phyloP scores from a whole-genome alignment of 768 basidiomycete genomes.

The Mycena vitilis region DNA sequence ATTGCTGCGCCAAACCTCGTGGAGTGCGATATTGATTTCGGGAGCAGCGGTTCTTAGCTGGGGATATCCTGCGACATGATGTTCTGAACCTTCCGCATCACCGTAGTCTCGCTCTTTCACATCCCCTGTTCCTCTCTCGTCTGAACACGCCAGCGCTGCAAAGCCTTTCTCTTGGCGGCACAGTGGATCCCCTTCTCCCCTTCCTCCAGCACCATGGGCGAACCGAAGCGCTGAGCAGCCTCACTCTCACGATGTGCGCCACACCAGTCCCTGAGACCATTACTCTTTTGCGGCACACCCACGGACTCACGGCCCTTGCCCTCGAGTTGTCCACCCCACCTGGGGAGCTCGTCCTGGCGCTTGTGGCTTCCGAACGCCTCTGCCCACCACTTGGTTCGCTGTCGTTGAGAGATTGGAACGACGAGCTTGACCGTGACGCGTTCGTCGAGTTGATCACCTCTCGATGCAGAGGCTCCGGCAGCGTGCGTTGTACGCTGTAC shows the following conservation, averaged over 20 bases:
- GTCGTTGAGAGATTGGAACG: background rate
- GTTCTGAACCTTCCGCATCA: background rate
- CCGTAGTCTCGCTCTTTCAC: background rate
- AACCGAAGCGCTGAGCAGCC: background rate
- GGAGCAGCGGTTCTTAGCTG: background rate
- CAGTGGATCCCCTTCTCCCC: background rate
- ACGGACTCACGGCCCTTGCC: background rate
- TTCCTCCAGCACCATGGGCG: background rate
- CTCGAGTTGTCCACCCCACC: background rate
- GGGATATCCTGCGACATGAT: background rate
- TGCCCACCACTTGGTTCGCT: background rate
- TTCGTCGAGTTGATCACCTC: constrained; percentile 10
- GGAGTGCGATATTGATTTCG: constrained; percentile 3
- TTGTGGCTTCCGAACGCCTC: background rate
- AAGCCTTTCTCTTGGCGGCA: background rate
- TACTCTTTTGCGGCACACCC: background rate
- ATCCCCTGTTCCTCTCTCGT: background rate
- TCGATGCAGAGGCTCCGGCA: background rate
- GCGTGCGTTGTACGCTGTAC: background rate
- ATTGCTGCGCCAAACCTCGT: constrained; percentile 1
- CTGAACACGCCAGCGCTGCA: background rate
- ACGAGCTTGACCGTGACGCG: background rate
- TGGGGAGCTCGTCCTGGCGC: background rate
- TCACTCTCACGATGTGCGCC: background rate
- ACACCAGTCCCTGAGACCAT: background rate